Evolutionary conservation across 1,284 basidiomycete genomes (phyloP), one percentile per base, ranked within the genome.

Genomic region (Trichosporon coremiiforme): DNA sequence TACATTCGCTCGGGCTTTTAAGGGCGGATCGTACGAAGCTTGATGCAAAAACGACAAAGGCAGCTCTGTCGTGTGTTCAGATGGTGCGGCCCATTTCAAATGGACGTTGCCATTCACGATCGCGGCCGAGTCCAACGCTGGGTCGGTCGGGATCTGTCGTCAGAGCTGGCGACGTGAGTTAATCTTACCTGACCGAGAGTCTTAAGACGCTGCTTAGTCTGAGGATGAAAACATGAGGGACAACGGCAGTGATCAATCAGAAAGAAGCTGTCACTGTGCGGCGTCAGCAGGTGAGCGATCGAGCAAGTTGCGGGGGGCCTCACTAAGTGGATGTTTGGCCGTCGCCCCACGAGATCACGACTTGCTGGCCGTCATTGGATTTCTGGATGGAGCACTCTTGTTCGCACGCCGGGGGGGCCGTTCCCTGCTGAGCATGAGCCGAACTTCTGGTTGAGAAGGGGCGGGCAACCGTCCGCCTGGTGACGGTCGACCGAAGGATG

Each of bases 211-310:
- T 98, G 96, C 80, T 94, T 96, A 9, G 96, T 98, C 70, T 90
- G 82, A 0, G 90, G 85, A 83, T 98, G 96, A 79, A 92, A 96
- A 82, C 95, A 98, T 65, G 89, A 84, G 0, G 90, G 82, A 82
- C 95, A 98, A 38, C 95, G 88, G 79, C 96, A 99, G 78, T 98
- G 95, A 79, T 93, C 92, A 12, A 89, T 85, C 25, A 93, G 83
- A 88, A 90, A 92, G 57, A 90, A 84, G 77, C 90, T 86, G 79
- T 91, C 89, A 78, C 90, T 91, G 67, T 2, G 17, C n/a, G 50
- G 13, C n/a, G 20, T 31, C 25, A 53, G 47, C 22, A 6, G 9
- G 12, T 35, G 33, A 8, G 4, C 2, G 0, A 36, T 9, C n/a
- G n/a, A n/a, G n/a, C n/a, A n/a, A n/a, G n/a, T n/a, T n/a, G n/a